Evolutionary conservation across 176 grass and related monocot genomes (phyloP), one percentile per base, ranked within the genome.

Genomic region (Saccharum officinarum): DNA sequence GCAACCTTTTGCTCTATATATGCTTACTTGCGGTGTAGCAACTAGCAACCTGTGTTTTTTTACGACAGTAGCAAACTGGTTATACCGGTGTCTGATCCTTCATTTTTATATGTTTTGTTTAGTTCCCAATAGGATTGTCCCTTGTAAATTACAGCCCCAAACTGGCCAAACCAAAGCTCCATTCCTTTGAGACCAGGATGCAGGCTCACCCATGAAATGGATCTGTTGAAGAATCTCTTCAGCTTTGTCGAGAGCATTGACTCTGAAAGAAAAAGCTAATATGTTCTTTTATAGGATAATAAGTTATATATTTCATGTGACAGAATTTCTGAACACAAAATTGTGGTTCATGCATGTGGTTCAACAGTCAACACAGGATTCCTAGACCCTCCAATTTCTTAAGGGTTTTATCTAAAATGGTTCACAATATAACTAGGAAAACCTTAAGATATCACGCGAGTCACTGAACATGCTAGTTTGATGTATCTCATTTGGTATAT

Each of bases 91-190:
- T 71, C 4, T 75, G 41, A 17, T 50, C 61, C 31, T 50, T 72
- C 74, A 67, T 52, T 20, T 60, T 65, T 80, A 46, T 39, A 33
- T 74, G 23, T 79, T 79, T 7, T 65, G 0, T 65, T 30, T 83
- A 90, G 67, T 79, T 78, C 41, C 55, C 71, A 74, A 46, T 67
- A 80, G 83, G 80, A 73, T 34, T 72, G 59, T 49, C 73, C 83
- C 79, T 73, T 83, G 74, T 90, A 90, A 78, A 90, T 86, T 45
- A 61, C 57, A 71, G n/a, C 84, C 9, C 4, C 23, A 49, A 28
- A 74, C 71, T 17, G 62, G 62, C 62, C 62, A 15, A 78, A 65
- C 16, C 7, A 17, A 34, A 6, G 52, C n/a, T 17, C 18, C 18
- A 31, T 82, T 62, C 22, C 39, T 76, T 84, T 61, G 11, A 69